Percentiles rank a stretch among this genome's conserved stretches.
Evolutionary conservation across 2,329 filamentous ascomycete genomes (phyloP).

Genomic region (Nothomitra cinnamomea): DNA sequence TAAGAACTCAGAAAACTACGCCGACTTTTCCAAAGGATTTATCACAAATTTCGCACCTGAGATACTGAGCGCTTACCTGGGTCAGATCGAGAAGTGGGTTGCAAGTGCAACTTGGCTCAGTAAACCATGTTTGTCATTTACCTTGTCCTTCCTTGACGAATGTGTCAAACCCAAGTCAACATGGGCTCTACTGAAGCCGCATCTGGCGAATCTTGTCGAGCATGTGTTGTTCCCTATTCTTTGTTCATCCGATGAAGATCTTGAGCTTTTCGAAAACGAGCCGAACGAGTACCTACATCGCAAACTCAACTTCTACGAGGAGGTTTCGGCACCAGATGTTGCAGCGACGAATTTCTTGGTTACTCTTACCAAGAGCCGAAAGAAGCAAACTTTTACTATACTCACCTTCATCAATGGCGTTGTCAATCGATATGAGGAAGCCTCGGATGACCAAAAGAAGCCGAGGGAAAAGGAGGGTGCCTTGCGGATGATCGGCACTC

Average conservation of each 20-base stretch:
- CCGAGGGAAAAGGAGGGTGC: slow-evolving; percentile 93
- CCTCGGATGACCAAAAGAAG: slow-evolving; percentile 77
- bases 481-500: slow-evolving; percentile 87
- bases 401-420: slow-evolving; percentile 89
- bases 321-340: slow-evolving; percentile 86
- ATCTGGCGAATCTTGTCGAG: slow-evolving; percentile 81
- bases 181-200: slow-evolving; percentile 86
- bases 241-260: slow-evolving; percentile 79
- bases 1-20: slow-evolving; percentile 61
- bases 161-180: slow-evolving; percentile 94
- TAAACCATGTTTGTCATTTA: slow-evolving; percentile 84
- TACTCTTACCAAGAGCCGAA: slow-evolving; percentile 79
- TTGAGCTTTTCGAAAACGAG: slow-evolving; percentile 86
- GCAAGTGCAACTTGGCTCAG: slow-evolving; percentile 88
- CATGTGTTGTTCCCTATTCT: slow-evolving; percentile 93
- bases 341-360: slow-evolving; percentile 94
- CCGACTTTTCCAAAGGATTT: slow-evolving; percentile 77
- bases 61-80: slow-evolving; percentile 86
- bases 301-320: slow-evolving; percentile 95
- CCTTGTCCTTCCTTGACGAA: slow-evolving; percentile 87
- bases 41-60: slow-evolving; percentile 83
- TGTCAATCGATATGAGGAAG: slow-evolving; percentile 79
- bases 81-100: slow-evolving; percentile 95
- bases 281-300: slow-evolving; percentile 94
- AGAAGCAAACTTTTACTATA: slow-evolving; percentile 91